Percentiles rank a stretch among this genome's conserved stretches.
phyloP scores from a whole-genome alignment of 352 stramenopile genomes.

The Sclerospora graminicola region DNA sequence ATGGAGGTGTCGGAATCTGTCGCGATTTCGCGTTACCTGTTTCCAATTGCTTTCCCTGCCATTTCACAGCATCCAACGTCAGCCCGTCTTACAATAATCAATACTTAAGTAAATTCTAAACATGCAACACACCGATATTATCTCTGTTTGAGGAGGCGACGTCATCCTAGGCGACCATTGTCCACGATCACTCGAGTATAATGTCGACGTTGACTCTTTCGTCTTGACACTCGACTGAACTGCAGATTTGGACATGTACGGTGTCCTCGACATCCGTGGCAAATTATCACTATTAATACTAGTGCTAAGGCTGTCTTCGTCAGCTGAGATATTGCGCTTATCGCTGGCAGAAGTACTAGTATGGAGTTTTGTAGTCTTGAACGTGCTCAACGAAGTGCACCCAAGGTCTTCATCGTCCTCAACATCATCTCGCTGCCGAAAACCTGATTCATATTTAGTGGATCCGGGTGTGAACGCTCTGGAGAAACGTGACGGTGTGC shows the following conservation, averaged over 20 bases:
- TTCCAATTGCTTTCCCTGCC: slow-evolving; percentile 5
- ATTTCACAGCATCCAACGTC: not conserved
- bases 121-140: slow-evolving; percentile 31
- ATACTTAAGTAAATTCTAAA: too few relatives aligned
- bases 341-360: slow-evolving; percentile 7
- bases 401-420: slow-evolving; percentile 17
- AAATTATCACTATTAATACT: slow-evolving; percentile 57
- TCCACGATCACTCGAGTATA: slow-evolving; percentile 33
- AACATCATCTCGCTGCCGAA: slow-evolving; percentile 4
- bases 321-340: slow-evolving; percentile 16
- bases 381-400: slow-evolving; percentile 38
- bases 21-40: slow-evolving; percentile 12
- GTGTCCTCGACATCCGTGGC: slow-evolving; percentile 51
- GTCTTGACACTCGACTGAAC: slow-evolving; percentile 15
- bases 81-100: not conserved
- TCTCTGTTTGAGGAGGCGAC: slow-evolving; percentile 37
- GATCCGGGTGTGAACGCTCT: slow-evolving; percentile 19
- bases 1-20: slow-evolving; percentile 40
- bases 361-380: slow-evolving; percentile 58
- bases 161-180: slow-evolving; percentile 49
- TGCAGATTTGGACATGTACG: slow-evolving; percentile 42
- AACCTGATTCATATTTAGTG: not conserved
- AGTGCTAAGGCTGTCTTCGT: slow-evolving; percentile 45
- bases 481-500: slow-evolving; percentile 29
- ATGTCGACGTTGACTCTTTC: slow-evolving; percentile 30